Evolutionary conservation across 2,329 filamentous ascomycete species (phyloP).

Genomic region (Alternaria sp.): DNA sequence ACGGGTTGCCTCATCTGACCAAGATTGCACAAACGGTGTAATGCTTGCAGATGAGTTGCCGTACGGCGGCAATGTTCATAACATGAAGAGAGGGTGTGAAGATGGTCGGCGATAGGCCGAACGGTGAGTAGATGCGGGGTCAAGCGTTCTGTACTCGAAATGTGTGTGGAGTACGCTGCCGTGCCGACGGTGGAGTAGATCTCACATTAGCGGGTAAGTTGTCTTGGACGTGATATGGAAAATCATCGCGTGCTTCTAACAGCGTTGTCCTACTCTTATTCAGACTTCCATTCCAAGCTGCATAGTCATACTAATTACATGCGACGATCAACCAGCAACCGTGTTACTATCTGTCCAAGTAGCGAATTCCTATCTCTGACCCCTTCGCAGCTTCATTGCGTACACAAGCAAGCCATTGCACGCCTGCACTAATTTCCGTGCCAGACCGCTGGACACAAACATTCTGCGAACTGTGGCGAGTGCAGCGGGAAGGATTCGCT

Average conservation of each 20-base stretch:
- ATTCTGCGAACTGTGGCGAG: constrained; percentile 18
- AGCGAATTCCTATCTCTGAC: neutral
- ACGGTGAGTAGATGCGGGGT: constrained; percentile 2
- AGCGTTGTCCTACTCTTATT: neutral
- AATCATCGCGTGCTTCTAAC: neutral
- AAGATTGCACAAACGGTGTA: neutral
- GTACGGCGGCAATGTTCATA: neutral
- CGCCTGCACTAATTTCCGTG: neutral
- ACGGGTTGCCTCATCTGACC: constrained; percentile 7
- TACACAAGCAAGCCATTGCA: neutral
- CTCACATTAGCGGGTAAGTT: neutral
- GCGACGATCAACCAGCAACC: constrained; percentile 1
- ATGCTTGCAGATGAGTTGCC: constrained; percentile 5
- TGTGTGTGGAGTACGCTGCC: neutral
- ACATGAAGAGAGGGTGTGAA: neutral
- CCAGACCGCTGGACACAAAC: constrained; percentile 4
- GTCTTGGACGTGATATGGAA: neutral
- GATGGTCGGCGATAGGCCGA: constrained; percentile 2
- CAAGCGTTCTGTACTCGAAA: neutral
- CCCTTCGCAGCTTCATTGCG: neutral
- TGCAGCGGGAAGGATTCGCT: constrained; percentile 25
- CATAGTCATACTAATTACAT: neutral
- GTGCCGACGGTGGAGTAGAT: neutral
- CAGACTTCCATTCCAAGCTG: neutral
- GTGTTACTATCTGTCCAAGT: neutral